Base-by-base conservation (phyloP, 768 basidiomycete genomes). In the Tremella mesenterica region DNA sequence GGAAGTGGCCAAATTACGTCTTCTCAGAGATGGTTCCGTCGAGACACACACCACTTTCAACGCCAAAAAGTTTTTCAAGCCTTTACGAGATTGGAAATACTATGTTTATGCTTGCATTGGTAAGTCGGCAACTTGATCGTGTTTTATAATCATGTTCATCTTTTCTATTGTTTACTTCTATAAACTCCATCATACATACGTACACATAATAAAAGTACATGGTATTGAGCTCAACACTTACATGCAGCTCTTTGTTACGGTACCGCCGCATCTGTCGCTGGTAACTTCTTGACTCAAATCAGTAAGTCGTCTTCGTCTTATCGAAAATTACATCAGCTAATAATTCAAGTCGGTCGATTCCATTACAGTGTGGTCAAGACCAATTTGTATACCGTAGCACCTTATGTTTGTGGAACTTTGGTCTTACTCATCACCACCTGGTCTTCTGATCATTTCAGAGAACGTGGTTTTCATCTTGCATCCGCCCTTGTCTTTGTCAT, bases 361-460 rank as follows among this genome's bases (percentile, higher is more conserved):
- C 76, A 76, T 12, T 79, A 77, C 62, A 77, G 76, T 5, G 76
- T 77, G 1, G 73, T 81, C 61, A 79, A 77, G 59, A 81, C 80
- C 18, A 81, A 81, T 59, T 67, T 81, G 28, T 75, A 73, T 57
- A 81, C 80, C n/a, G 77, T 81, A 25, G 80, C 79, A 9, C 80
- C 80, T 1, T 80, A 80, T 59, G 68, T 80, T 41, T 77, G 75
- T 45, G 78, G 77, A 78, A 79, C 6, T 13, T 16, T 57, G 26
- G 76, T 78, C 1, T 75, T 77, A 2, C 63, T 81, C 14, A 60
- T 79, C 2, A 63, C 79, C 36, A 77, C 79, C 7, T 79, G 78
- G 59, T 79, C 79, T 5, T 80, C 79, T 1, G 79, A 80, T 57
- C 73, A 76, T 63, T 80, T 78, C 58, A 69, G 79, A 34, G 48